Evolutionary conservation across 2,329 filamentous ascomycete species (phyloP).

Genomic region (Endocalyx cinctus): DNA sequence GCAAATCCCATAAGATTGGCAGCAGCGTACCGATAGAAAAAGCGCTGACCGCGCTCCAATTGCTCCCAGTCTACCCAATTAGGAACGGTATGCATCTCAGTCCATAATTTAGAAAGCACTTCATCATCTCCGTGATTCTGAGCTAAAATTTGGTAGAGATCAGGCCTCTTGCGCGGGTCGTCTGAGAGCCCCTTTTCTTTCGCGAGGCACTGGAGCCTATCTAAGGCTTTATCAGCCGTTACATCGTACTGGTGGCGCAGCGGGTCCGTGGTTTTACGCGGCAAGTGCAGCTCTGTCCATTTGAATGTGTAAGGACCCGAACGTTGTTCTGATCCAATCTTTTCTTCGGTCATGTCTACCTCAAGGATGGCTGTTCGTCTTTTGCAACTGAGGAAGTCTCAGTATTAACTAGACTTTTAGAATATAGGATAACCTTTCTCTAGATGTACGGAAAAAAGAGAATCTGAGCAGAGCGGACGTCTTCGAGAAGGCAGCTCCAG

Average conservation of each 20-base stretch:
- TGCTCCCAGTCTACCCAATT: constrained; percentile 66
- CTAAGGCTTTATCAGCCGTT: constrained; percentile 3
- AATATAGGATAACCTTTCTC: no score
- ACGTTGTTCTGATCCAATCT: constrained; percentile 4
- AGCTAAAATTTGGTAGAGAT: constrained; percentile 8
- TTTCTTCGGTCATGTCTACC: constrained; percentile 3
- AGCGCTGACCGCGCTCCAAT: constrained; percentile 57
- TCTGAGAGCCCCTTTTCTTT: constrained; percentile 7
- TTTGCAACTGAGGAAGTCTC: no score
- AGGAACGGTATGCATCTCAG: constrained; percentile 54
- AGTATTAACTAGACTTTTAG: no score
- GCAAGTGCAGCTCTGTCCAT: constrained; percentile 10
- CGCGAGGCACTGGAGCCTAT: constrained; percentile 5
- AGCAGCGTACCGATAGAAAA: constrained; percentile 61
- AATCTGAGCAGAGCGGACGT: no score
- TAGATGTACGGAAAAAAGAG: no score
- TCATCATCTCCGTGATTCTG: constrained; percentile 4
- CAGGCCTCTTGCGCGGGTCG: constrained; percentile 8
- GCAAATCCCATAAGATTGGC: constrained; percentile 51
- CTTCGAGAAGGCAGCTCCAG: no score
- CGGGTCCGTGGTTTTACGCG: constrained; percentile 8
- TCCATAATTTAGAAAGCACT: constrained; percentile 42
- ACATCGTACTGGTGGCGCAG: constrained; percentile 9
- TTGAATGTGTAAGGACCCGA: constrained; percentile 6
- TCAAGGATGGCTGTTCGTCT: constrained; percentile 1